Conservation (phyloP, 2,329 filamentous ascomycete species). For the Clonostachys sp. region DNA sequence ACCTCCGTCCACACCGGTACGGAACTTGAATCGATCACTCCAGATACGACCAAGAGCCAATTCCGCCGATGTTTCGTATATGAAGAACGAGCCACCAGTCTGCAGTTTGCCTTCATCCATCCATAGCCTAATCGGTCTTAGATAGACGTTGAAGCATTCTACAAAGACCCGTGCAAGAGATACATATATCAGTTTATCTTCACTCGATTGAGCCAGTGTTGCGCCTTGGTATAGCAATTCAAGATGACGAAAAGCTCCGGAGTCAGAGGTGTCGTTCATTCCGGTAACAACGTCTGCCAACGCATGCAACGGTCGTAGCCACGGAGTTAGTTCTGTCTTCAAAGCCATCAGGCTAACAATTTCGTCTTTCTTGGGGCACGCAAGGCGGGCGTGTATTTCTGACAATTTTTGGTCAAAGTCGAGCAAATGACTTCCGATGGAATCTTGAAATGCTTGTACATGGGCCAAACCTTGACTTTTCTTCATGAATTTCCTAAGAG, state of each 20-base stretch:
- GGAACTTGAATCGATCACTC: slow-evolving; percentile 69
- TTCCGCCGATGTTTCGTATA: slow-evolving; percentile 53
- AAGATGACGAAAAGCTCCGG: slow-evolving; percentile 66
- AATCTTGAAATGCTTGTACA: slow-evolving; percentile 67
- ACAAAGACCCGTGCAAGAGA: slow-evolving; percentile 70
- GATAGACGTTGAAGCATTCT: slow-evolving; percentile 76
- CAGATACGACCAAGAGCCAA: slow-evolving; percentile 61
- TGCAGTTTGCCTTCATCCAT: slow-evolving; percentile 74
- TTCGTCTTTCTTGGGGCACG: slow-evolving; percentile 50
- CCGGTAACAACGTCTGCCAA: slow-evolving; percentile 60
- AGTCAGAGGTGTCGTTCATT: slow-evolving; percentile 41
- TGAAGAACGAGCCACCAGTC: slow-evolving; percentile 69
- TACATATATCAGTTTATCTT: slow-evolving; percentile 55
- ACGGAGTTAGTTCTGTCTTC: slow-evolving; percentile 48
- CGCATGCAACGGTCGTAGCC: slow-evolving; percentile 49
- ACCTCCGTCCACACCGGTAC: slow-evolving; percentile 51
- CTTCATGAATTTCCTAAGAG: slow-evolving; percentile 38
- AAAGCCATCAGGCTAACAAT: slow-evolving; percentile 65
- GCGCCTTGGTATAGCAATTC: slow-evolving; percentile 73
- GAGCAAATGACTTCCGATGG: slow-evolving; percentile 50
- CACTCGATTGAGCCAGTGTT: slow-evolving; percentile 64
- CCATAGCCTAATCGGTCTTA: slow-evolving; percentile 76
- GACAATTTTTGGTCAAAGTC: slow-evolving; percentile 57
- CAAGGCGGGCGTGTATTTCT: slow-evolving; percentile 53
- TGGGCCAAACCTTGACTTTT: slow-evolving; percentile 47